Conservation (phyloP, 2,329 filamentous ascomycete species). For the Ophiostoma triangulosporum region DNA sequence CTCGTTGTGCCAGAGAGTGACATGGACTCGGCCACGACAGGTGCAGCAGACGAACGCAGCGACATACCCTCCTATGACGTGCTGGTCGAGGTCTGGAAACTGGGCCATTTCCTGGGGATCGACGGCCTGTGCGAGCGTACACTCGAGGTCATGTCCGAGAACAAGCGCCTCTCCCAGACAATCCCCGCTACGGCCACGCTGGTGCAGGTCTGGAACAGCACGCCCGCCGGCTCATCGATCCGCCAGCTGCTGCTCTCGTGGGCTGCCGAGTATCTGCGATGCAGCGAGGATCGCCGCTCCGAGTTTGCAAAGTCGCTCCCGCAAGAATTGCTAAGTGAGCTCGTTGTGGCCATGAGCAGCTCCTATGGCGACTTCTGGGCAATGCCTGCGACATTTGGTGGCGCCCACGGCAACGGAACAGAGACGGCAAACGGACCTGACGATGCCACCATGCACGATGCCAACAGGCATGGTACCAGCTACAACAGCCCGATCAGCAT, state of each 20-base stretch:
- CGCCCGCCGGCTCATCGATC: constrained; percentile 45
- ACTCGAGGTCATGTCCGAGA: constrained; percentile 44
- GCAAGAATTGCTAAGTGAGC: constrained; percentile 47
- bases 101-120: constrained; percentile 37
- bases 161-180: constrained; percentile 34
- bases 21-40: constrained; percentile 12
- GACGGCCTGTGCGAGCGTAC: constrained; percentile 42
- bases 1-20: constrained; percentile 25
- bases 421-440: not conserved
- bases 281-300: constrained; percentile 38
- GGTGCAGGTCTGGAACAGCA: constrained; percentile 48
- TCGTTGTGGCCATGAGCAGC: constrained; percentile 46
- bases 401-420: not conserved
- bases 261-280: constrained; percentile 50
- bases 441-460: not conserved
- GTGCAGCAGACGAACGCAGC: constrained; percentile 15
- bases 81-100: constrained; percentile 42
- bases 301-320: constrained; percentile 49
- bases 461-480: not conserved
- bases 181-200: constrained; percentile 47
- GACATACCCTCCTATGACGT: constrained; percentile 38
- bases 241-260: constrained; percentile 44
- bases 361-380: constrained; percentile 27
- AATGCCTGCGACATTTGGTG: not conserved
- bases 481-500: not conserved